A percentile compares a stretch with the other conserved stretches of the same genome.
Evolutionary conservation across 2,329 filamentous ascomycete genomes (phyloP).

Genomic region (Bertia moriformis): DNA sequence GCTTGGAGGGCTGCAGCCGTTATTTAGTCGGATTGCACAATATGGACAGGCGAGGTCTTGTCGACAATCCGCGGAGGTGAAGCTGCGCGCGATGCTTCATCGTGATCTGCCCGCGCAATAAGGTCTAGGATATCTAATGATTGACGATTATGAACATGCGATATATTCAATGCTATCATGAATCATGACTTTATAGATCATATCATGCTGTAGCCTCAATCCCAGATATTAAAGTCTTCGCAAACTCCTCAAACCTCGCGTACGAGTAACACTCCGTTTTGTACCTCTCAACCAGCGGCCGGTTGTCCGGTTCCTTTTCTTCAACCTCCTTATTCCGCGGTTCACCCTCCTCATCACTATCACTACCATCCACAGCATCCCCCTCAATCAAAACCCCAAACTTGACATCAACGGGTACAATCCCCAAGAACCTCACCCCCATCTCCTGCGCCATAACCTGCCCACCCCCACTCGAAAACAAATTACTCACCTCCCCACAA

Average conservation of each 20-base stretch:
- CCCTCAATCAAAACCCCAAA: slow-evolving; percentile 82
- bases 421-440: slow-evolving; percentile 67
- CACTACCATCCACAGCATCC: slow-evolving; percentile 8
- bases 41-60: neutral
- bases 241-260: slow-evolving; percentile 22
- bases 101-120: too few relatives aligned
- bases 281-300: slow-evolving; percentile 23
- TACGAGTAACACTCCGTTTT: slow-evolving; percentile 22
- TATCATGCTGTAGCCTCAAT: too few relatives aligned
- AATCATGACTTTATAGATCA: too few relatives aligned
- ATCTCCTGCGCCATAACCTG: slow-evolving; percentile 81
- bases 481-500: slow-evolving; percentile 74
- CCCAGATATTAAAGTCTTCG: slow-evolving; percentile 11
- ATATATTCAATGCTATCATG: too few relatives aligned
- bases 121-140: too few relatives aligned
- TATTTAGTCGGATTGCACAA: neutral
- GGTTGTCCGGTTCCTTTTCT: slow-evolving; percentile 7
- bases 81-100: slow-evolving; percentile 18
- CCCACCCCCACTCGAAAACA: slow-evolving; percentile 85
- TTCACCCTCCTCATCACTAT: slow-evolving; percentile 10
- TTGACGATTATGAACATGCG: too few relatives aligned
- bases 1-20: neutral
- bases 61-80: slow-evolving; percentile 18
- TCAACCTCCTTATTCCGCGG: slow-evolving; percentile 3
- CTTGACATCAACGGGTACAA: slow-evolving; percentile 81